Base-by-base conservation (phyloP, 352 stramenopile genomes). In the Phytophthora pini region DNA sequence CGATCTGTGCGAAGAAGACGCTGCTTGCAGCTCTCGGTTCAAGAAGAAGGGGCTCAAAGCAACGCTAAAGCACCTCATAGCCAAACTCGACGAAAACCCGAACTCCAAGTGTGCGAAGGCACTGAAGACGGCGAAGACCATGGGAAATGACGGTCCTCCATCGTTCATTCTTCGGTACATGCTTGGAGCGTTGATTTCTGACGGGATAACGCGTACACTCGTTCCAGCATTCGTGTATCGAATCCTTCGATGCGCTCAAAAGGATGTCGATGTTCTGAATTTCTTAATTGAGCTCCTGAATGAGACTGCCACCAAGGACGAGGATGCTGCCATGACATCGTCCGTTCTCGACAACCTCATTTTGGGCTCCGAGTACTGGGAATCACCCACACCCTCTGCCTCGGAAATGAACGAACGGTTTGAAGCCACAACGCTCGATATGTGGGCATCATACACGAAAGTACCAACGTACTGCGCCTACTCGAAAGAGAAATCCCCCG, bases 331-430 rank as follows among this genome's bases (percentile, higher is more conserved):
- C 29, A 32, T 36, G 22, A 56, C 9, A 4, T 12, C 44, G 22
- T 80, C 64, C 36, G 1, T 82, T 13, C 57, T 80, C 13, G 76
- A 75, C 46, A 47, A 75, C 40, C 54, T 80, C 13, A 60, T 82
- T 27, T 50, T 61, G 2, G 66, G 65, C 38, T 80, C 73, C 0
- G 73, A 84, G 46, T 65, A 80, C 40, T 82, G 74, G 70, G 70
- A 79, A 27, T 54, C 29, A 1, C 76, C 73, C 0, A 40, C 68
- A 39, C 54, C 64, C 10, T 55, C n/a, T 12, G 5, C 44, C 10
- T 5, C 22, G 3, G 15, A 39, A 17, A 17, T 20, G 9, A 20
- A 41, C 20, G 5, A 13, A 41, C 36, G 5, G 1, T 41, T 41
- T 5, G 36, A 41, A 41, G 36, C 10, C 1, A n/a, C 10, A 17